phyloP scores from a whole-genome alignment of 169 alveolate species.

The Babesia ovata region DNA sequence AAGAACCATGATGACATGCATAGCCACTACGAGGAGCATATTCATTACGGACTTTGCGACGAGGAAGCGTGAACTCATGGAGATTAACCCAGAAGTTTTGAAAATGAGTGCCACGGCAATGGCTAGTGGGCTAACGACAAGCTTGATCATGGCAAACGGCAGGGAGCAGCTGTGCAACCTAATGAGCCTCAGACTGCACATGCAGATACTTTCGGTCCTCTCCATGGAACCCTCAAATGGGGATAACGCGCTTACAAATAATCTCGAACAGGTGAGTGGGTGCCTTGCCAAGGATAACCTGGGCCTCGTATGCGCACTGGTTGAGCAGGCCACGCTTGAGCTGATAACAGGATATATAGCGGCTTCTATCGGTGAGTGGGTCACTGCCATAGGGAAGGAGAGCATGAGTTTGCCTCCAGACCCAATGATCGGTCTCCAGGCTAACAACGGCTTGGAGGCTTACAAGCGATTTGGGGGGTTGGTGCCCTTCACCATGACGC shows the following conservation, averaged over 20 bases:
- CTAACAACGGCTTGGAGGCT: constrained; percentile 2
- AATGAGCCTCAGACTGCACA: constrained; percentile 22
- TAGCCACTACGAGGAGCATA: constrained; percentile 35
- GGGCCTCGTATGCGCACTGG: constrained; percentile 74
- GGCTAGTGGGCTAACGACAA: constrained; percentile 63
- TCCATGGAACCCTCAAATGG: constrained; percentile 28
- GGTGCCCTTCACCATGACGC: constrained; percentile 60
- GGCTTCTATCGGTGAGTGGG: constrained; percentile 70
- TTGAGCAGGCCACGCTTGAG: constrained; percentile 78
- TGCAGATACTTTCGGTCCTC: constrained; percentile 29
- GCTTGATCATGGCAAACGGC: constrained; percentile 53
- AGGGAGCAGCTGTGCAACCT: constrained; percentile 27
- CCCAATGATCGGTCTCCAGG: not conserved
- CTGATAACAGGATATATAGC: constrained; percentile 70
- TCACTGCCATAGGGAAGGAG: constrained; percentile 1
- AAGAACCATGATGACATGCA: constrained; percentile 50
- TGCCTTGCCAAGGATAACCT: constrained; percentile 74
- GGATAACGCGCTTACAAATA: constrained; percentile 21
- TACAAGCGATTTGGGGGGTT: constrained; percentile 47
- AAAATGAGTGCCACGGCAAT: constrained; percentile 59
- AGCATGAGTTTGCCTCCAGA: constrained; percentile 13
- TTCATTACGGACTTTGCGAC: constrained; percentile 47
- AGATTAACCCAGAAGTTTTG: constrained; percentile 32
- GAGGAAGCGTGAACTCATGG: constrained; percentile 27
- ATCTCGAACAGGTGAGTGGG: constrained; percentile 52